Percentiles rank a stretch among this genome's conserved stretches.
phyloP scores from a whole-genome alignment of 1,139 yeast genomes.

The Pichia sp. region DNA sequence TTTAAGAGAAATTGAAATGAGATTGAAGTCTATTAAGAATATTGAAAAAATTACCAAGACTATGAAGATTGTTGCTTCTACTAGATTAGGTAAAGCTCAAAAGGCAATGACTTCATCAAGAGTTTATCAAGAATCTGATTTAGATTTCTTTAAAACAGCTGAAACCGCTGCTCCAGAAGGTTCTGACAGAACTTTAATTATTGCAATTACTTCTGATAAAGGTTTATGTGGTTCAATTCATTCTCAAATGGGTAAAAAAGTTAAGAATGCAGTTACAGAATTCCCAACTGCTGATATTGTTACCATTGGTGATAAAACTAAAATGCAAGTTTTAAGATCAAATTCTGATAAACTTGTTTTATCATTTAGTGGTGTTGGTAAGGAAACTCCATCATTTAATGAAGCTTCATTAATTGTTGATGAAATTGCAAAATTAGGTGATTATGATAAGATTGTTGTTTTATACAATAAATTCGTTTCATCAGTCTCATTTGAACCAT shows the following conservation, averaged over 20 bases:
- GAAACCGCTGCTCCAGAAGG: conserved; percentile 56
- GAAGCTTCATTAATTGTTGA: conserved; percentile 89
- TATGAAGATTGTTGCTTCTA: conserved; percentile 98
- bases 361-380: conserved; percentile 86
- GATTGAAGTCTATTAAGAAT: conserved; percentile 96
- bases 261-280: conserved; percentile 62
- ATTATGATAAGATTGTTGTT: conserved; percentile 73
- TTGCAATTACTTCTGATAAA: conserved; percentile 93
- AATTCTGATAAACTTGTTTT: conserved; percentile 62
- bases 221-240: conserved; percentile 99
- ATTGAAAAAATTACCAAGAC: conserved; percentile 99
- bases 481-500: conserved; percentile 88
- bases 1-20: conserved; percentile 95
- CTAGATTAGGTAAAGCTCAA: conserved; percentile 93
- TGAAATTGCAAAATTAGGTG: conserved; percentile 63
- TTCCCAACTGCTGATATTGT: conserved; percentile 72
- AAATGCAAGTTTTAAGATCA: conserved; percentile 81
- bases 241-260: conserved; percentile 85
- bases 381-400: conserved; percentile 88
- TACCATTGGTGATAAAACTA: conserved; percentile 90
- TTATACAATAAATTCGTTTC: conserved; percentile 82
- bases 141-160: conserved; percentile 73
- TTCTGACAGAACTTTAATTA: conserved; percentile 58
- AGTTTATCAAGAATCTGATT: conserved; percentile 74
- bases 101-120: conserved; percentile 89